A percentile compares a stretch with the other conserved stretches of the same genome.
Conservation (phyloP, 495 filamentous ascomycete genomes). For the Hypomontagnella submonticulosa region DNA sequence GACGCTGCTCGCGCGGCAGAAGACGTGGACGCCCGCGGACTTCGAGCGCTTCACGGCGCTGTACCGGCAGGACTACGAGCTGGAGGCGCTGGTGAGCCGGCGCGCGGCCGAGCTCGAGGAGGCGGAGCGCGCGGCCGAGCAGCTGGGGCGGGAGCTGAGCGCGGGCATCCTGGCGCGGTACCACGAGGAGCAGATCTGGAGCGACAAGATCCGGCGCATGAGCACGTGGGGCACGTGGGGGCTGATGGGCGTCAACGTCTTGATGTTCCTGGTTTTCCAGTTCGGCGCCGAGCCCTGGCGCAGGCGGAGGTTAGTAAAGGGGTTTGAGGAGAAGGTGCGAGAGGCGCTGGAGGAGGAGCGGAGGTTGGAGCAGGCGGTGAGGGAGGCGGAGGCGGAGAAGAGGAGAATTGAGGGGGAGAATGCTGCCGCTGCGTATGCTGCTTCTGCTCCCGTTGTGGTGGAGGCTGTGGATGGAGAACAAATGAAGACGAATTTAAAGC, state of each 20-base stretch:
- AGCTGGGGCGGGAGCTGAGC: constrained; percentile 76
- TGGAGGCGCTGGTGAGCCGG: constrained; percentile 86
- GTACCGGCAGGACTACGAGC: constrained; percentile 90
- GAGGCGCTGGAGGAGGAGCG: constrained; percentile 76
- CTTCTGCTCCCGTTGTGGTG: constrained; percentile 29
- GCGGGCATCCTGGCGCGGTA: constrained; percentile 87
- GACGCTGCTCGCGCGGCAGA: constrained; percentile 89
- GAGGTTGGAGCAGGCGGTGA: constrained; percentile 46
- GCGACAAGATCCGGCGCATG: constrained; percentile 94
- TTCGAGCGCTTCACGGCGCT: constrained; percentile 94
- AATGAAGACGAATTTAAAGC: neutral
- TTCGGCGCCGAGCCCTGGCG: constrained; percentile 96
- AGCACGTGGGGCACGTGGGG: constrained; percentile 99
- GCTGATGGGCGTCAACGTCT: constrained; percentile 93
- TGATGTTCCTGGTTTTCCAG: constrained; percentile 89
- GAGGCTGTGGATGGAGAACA: constrained; percentile 22
- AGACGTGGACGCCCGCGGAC: constrained; percentile 86
- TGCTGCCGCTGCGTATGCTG: constrained; percentile 15
- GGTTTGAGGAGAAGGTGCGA: constrained; percentile 71
- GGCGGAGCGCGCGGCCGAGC: constrained; percentile 81
- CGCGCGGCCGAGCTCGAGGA: constrained; percentile 76
- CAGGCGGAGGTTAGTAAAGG: constrained; percentile 77
- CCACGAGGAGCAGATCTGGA: constrained; percentile 99
- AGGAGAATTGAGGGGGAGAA: constrained; percentile 29
- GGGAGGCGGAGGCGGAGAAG: constrained; percentile 9